Evolutionary conservation across 2,329 filamentous ascomycete species (phyloP).

Genomic region (Dactylellina parvicollis): DNA sequence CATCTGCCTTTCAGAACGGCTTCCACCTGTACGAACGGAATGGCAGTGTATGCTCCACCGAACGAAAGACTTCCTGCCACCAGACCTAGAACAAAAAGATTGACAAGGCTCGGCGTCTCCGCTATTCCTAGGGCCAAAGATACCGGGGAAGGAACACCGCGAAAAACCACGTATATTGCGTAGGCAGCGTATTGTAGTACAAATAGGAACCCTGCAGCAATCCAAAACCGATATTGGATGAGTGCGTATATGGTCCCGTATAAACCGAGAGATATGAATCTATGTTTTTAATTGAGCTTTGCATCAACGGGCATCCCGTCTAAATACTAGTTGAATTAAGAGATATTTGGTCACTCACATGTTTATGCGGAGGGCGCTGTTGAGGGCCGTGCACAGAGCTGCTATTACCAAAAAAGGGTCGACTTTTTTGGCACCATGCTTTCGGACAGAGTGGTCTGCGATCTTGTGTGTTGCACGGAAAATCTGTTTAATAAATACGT

Average conservation of each 20-base stretch:
- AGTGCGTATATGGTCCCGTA: constrained; percentile 58
- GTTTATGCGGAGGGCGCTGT: constrained; percentile 56
- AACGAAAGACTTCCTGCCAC: constrained; percentile 60
- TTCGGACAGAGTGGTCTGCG: constrained; percentile 58
- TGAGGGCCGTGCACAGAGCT: constrained; percentile 58
- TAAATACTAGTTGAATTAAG: constrained; percentile 12
- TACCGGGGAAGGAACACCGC: constrained; percentile 60
- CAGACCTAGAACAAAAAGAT: constrained; percentile 60
- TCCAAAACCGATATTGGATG: constrained; percentile 56
- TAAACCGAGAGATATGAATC: constrained; percentile 58
- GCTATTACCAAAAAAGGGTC: constrained; percentile 58
- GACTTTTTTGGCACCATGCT: constrained; percentile 56
- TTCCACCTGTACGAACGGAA: constrained; percentile 61
- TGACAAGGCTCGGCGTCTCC: constrained; percentile 58
- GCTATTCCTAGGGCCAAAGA: constrained; percentile 60
- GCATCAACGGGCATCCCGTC: background rate
- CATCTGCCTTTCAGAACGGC: constrained; percentile 60
- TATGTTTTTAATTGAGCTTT: constrained; percentile 13
- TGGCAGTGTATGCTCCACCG: constrained; percentile 60
- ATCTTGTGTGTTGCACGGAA: constrained; percentile 59
- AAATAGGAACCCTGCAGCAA: constrained; percentile 57
- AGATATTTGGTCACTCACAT: constrained; percentile 55
- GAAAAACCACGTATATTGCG: constrained; percentile 59
- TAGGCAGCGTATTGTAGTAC: constrained; percentile 59
- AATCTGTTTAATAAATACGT: constrained; percentile 53